These are phyloP conservation scores for Neurospora sp. DNA, from an alignment of 495 filamentous ascomycete genomes.

Conservation along the genomic window DNA sequence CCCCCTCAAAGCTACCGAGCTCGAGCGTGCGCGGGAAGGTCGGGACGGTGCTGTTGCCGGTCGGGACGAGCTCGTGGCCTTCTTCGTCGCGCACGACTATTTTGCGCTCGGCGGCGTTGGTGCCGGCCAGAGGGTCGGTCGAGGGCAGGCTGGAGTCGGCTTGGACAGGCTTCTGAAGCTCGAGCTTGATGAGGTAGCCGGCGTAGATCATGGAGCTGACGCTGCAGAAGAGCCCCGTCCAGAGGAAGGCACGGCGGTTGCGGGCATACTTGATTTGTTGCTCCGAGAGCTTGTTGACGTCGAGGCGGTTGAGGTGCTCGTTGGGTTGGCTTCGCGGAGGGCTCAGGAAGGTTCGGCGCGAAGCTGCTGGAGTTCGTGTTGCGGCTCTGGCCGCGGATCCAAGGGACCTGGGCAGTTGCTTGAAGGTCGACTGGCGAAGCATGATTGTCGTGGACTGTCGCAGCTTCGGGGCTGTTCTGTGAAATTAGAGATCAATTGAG, in stretches of 20 bases:
- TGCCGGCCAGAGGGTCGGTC: conserved; percentile 33
- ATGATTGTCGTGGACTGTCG: conserved; percentile 7
- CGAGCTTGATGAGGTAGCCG: conserved; percentile 30
- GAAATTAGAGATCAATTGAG: background rate
- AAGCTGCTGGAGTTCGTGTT: conserved; percentile 2
- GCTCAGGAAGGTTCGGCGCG: conserved; percentile 29
- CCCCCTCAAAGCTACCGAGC: conserved; percentile 35
- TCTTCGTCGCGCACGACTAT: conserved; percentile 43
- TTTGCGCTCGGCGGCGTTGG: conserved; percentile 40
- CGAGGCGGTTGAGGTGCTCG: conserved; percentile 38
- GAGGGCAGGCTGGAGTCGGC: conserved; percentile 34
- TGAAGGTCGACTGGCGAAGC: conserved; percentile 17
- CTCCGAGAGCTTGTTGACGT: conserved; percentile 32
- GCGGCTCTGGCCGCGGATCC: background rate
- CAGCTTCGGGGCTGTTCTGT: background rate
- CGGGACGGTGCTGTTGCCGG: conserved; percentile 76
- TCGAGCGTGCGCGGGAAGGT: conserved; percentile 66
- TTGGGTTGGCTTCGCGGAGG: conserved; percentile 10
- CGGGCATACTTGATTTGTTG: conserved; percentile 33
- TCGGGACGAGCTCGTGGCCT: conserved; percentile 60
- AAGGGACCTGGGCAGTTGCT: conserved; percentile 13
- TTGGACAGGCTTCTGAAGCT: conserved; percentile 25
- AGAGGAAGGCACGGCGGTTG: conserved; percentile 36
- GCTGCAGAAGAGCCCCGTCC: conserved; percentile 36
- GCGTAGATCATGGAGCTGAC: conserved; percentile 39